Base-by-base conservation (phyloP, 2,329 filamentous ascomycete genomes). In the Nemania sp. region DNA sequence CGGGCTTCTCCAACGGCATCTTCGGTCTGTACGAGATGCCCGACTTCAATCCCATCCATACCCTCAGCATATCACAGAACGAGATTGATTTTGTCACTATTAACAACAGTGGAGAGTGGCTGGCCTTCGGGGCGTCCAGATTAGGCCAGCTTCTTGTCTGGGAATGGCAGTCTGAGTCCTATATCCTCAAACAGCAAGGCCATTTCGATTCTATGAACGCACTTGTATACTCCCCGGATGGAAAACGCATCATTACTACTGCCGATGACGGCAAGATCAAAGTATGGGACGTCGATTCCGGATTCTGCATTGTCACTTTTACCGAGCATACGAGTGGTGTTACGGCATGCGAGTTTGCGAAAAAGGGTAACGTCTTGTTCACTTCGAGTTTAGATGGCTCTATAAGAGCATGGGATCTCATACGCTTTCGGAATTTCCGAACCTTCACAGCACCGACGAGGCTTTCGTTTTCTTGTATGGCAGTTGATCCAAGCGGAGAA, bases 141-240 rank as follows among this genome's bases (percentile, higher is more conserved):
- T 80, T 96, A 5, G 95, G 95, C 0, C 94, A 99, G 69, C 79
- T 99, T n/a, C 77, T 99, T 3, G 94, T 99, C 3, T 99, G 94
- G 94, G 94, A 99, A 71, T 99, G 95, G 92, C 93, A 97, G 70
- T 99, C 94, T 0, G 95, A 99, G 72, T 97, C 93, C 5, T 99
- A 99, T 72, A 95, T 99, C 54, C 78, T 99, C 42, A 99, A 99
- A 74, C 94, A 99, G 68, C 94, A 97, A 72, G 94, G 93, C 0
- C 94, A 99, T 73, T 92, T 96, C 61, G 94, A 99, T 70, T 89
- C 91, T 2, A 92, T 97, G 83, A 97, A 97, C 72, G 83, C 91
- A 0, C 79, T 99, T 3, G 88, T 89, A 7, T 99, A 97, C 73
- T 93, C 94, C 5, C 92, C 94, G 0, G 93, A 97, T 66, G 93